Evolutionary conservation across 306 rosid species (phyloP).

Genomic region (Medicago ruthenica): DNA sequence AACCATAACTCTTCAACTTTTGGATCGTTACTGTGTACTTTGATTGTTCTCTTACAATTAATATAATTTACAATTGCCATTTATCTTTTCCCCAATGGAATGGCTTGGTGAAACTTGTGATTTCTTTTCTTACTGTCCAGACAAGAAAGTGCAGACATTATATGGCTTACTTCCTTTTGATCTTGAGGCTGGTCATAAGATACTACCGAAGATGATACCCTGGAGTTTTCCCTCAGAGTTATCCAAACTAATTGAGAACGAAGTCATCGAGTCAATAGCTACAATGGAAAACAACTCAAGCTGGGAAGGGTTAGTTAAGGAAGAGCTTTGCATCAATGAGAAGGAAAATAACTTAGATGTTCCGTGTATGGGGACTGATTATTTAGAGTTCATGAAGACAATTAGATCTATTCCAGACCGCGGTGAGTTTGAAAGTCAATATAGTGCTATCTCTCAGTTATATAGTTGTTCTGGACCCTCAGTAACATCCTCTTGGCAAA

Average conservation of each 20-base stretch:
- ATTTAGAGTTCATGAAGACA: slow-evolving; percentile 55
- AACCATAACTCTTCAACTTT: slow-evolving; percentile 14
- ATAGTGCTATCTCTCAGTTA: slow-evolving; percentile 52
- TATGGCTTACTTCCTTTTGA: slow-evolving; percentile 74
- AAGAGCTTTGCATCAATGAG: slow-evolving; percentile 51
- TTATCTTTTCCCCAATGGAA: slow-evolving; percentile 24
- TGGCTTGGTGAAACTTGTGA: slow-evolving; percentile 34
- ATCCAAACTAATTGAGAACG: slow-evolving; percentile 71
- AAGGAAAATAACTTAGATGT: slow-evolving; percentile 42
- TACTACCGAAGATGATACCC: slow-evolving; percentile 79
- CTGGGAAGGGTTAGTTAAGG: slow-evolving; percentile 48
- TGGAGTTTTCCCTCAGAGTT: slow-evolving; percentile 82
- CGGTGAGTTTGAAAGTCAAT: slow-evolving; percentile 53
- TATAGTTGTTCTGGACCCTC: slow-evolving; percentile 56
- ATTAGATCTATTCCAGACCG: slow-evolving; percentile 56
- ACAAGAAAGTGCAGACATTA: slow-evolving; percentile 41
- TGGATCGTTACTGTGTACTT: slow-evolving; percentile 20
- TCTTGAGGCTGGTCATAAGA: slow-evolving; percentile 72
- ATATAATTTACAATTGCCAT: not conserved
- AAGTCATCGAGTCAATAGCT: slow-evolving; percentile 57
- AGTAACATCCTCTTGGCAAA: slow-evolving; percentile 46
- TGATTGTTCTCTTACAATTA: slow-evolving; percentile 20
- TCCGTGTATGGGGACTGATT: slow-evolving; percentile 42
- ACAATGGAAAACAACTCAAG: slow-evolving; percentile 54
- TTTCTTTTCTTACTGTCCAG: slow-evolving; percentile 16